A percentile compares a stretch with the other conserved stretches of the same genome.
Evolutionary conservation across 768 basidiomycete genomes (phyloP).

Genomic region (Sistotremastrum niveocremeum): DNA sequence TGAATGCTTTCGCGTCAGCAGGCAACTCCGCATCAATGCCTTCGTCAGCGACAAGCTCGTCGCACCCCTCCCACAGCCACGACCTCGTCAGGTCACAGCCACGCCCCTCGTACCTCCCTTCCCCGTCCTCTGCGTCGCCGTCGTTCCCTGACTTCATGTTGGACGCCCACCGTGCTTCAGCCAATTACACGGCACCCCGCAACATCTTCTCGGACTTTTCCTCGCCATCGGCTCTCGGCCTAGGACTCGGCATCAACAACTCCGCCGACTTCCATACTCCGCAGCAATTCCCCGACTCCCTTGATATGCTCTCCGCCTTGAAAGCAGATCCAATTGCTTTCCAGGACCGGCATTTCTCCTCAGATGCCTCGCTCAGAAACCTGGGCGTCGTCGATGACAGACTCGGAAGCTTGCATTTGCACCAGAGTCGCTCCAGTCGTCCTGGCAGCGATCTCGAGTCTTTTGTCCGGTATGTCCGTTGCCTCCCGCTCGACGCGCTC

Average conservation of each 20-base stretch:
- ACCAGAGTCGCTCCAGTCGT: conserved; percentile 1
- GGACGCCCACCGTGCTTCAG: no score
- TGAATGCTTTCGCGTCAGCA: no score
- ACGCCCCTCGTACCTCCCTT: conserved; percentile 1
- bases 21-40: not conserved
- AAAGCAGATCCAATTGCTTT: conserved; percentile 47
- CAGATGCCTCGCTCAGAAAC: conserved; percentile 48
- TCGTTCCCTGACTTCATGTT: no score
- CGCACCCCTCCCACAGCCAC: conserved; percentile 9
- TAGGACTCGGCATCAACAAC: conserved; percentile 41
- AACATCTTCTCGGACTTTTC: conserved; percentile 61
- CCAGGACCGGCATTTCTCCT: no score
- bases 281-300: conserved; percentile 42
- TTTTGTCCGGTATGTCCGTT: conserved; percentile 51
- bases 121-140: no score
- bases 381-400: conserved; percentile 42
- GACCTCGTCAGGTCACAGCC: conserved; percentile 20
- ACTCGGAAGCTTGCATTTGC: conserved; percentile 43
- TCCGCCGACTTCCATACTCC: conserved; percentile 38
- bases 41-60: conserved; percentile 28
- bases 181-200: conserved; percentile 16
- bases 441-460: conserved; percentile 62
- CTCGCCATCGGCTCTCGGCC: conserved; percentile 55
- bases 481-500: conserved; percentile 5
- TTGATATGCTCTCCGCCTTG: conserved; percentile 31